phyloP scores from a whole-genome alignment of 768 basidiomycete species.

The Amanita subjunquillea region DNA sequence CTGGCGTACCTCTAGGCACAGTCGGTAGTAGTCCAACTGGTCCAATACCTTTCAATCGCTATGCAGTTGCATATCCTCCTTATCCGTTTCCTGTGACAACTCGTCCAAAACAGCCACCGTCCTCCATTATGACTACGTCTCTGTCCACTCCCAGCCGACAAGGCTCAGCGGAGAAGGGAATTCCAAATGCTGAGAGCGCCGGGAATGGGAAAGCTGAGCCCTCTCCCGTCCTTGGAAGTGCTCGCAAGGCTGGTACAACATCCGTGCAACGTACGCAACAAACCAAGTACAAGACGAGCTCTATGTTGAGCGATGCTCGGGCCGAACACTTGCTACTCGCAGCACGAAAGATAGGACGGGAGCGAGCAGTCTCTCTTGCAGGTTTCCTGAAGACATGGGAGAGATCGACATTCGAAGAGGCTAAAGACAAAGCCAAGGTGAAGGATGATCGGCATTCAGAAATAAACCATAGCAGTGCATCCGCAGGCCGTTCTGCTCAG shows the following conservation, averaged over 20 bases:
- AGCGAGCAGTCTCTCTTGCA: constrained; percentile 45
- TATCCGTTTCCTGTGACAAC: constrained; percentile 11
- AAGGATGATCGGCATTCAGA: constrained; percentile 6
- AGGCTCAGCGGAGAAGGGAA: not conserved
- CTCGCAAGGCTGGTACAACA: constrained; percentile 14
- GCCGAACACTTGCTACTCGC: constrained; percentile 64
- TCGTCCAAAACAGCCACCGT: not conserved
- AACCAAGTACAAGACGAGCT: constrained; percentile 13
- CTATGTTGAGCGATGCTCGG: constrained; percentile 52
- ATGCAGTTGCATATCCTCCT: constrained; percentile 14
- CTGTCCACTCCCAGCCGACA: not conserved
- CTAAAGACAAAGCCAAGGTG: constrained; percentile 9
- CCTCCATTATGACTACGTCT: not conserved
- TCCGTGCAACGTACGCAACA: constrained; percentile 8
- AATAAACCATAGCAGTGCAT: constrained; percentile 3
- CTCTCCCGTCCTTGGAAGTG: not conserved
- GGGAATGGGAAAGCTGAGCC: not conserved
- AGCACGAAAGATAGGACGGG: constrained; percentile 56
- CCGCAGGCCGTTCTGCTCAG: not conserved
- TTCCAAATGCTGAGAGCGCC: not conserved
- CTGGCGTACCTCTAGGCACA: not conserved
- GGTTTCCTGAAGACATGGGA: constrained; percentile 29
- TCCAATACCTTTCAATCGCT: not conserved
- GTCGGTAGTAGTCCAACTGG: not conserved
- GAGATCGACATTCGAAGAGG: constrained; percentile 10